Conservation (phyloP, 768 basidiomycete genomes). For the Sarcodon aspratus region DNA sequence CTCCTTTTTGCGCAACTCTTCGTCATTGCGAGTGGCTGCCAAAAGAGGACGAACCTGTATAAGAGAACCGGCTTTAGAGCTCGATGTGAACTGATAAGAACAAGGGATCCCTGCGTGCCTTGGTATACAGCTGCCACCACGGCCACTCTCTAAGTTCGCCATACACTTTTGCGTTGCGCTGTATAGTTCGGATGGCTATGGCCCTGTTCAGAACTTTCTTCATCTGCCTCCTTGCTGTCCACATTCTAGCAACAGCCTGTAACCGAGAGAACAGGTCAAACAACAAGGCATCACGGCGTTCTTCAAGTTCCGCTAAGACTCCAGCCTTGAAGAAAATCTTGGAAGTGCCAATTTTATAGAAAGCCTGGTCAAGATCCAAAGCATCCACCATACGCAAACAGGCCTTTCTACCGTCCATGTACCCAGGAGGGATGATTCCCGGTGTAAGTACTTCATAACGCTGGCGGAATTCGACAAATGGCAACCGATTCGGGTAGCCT, state of each 20-base stretch:
- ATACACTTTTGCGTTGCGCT: constrained; percentile 88
- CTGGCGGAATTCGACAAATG: constrained; percentile 95
- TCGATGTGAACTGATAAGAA: background rate
- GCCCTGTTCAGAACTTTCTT: constrained; percentile 93
- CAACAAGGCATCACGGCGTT: constrained; percentile 77
- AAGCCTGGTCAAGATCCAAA: constrained; percentile 74
- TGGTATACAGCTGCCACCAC: constrained; percentile 98
- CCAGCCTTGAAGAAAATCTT: constrained; percentile 99
- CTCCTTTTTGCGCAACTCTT: constrained; percentile 82
- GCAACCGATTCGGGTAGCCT: constrained; percentile 93
- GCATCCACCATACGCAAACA: constrained; percentile 85
- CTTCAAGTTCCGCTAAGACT: constrained; percentile 92
- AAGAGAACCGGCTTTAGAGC: background rate
- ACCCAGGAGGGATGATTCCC: constrained; percentile 85
- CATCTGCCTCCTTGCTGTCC: constrained; percentile 80
- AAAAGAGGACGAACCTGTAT: constrained; percentile 78
- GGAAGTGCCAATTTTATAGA: constrained; percentile 88
- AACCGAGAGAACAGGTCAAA: constrained; percentile 83
- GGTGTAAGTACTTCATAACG: constrained; percentile 95
- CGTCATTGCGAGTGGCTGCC: constrained; percentile 86
- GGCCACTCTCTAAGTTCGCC: constrained; percentile 90
- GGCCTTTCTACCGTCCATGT: constrained; percentile 96
- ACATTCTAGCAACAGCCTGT: constrained; percentile 81
- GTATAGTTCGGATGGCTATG: constrained; percentile 82
- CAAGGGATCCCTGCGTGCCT: constrained; percentile 29